Conservation (phyloP, 352 stramenopile species). For the Phytophthora foliorum region DNA sequence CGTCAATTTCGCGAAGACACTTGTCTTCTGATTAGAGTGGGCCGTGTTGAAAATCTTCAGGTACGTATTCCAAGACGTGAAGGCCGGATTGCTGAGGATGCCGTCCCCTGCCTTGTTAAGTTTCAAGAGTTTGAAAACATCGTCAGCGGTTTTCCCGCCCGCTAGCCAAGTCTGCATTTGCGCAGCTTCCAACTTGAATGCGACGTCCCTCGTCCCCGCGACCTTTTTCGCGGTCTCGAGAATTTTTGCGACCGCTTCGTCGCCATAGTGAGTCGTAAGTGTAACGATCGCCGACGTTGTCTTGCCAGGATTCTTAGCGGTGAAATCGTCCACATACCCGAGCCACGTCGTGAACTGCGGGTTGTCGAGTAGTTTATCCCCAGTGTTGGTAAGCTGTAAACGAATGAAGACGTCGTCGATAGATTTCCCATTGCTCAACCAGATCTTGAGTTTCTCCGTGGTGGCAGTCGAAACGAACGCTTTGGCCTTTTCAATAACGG, state of each 20-base stretch:
- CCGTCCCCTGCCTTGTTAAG: too few relatives aligned
- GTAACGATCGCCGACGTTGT: too few relatives aligned
- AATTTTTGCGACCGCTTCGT: not conserved
- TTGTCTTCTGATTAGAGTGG: not conserved
- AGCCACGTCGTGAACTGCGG: constrained; percentile 3
- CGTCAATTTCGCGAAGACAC: not conserved
- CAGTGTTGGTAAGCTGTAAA: not conserved
- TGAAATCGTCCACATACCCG: not conserved
- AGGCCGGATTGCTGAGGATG: too few relatives aligned
- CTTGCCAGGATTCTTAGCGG: not conserved
- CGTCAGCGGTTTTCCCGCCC: too few relatives aligned
- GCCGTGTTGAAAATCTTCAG: too few relatives aligned
- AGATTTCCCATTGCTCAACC: not conserved
- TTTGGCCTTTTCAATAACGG: not conserved
- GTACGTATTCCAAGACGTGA: too few relatives aligned
- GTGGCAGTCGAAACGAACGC: not conserved
- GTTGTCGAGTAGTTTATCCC: constrained; percentile 7
- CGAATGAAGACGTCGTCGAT: constrained; percentile 4
- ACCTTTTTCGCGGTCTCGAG: not conserved
- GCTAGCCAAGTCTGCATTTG: not conserved
- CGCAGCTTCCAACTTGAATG: not conserved
- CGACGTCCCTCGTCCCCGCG: not conserved
- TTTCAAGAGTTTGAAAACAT: too few relatives aligned
- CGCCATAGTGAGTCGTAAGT: not conserved
- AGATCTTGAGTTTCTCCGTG: not conserved